Conservation (phyloP, 805 yeast genomes). For the Wickerhamiella azymoides region DNA sequence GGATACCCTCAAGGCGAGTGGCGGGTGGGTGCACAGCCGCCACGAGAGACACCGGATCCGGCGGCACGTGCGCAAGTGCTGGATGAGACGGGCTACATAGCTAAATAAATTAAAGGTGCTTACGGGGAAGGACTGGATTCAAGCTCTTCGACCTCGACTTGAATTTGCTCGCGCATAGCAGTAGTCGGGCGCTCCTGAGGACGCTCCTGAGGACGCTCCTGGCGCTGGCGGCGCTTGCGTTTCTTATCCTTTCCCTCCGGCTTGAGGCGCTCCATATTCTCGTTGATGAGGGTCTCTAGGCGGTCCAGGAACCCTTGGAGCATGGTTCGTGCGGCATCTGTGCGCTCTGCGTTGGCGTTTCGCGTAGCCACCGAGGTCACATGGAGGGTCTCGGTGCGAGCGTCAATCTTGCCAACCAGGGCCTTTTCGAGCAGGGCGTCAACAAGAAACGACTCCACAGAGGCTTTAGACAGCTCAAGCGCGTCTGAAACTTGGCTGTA, state of each 20-base stretch:
- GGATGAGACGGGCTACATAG: no score
- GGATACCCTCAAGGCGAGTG: conserved; percentile 20
- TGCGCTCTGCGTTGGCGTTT: background rate
- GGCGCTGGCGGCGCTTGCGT: no score
- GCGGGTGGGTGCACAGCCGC: conserved; percentile 29
- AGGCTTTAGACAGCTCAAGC: background rate
- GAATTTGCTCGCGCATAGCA: no score
- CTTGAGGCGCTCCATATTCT: conserved; percentile 3
- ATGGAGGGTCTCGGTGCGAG: conserved; percentile 2
- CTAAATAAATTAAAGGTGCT: no score
- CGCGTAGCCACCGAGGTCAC: conserved; percentile 4
- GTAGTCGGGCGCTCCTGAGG: no score
- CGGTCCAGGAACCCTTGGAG: conserved; percentile 2
- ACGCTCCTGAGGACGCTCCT: no score
- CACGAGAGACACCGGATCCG: background rate
- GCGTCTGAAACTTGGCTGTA: background rate
- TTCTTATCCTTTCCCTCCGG: background rate
- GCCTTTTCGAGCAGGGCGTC: conserved; percentile 8
- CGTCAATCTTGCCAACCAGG: conserved; percentile 7
- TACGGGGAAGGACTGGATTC: background rate
- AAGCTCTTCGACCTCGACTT: no score
- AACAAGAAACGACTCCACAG: conserved; percentile 6
- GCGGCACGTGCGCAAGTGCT: conserved; percentile 5
- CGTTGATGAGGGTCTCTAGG: conserved; percentile 1
- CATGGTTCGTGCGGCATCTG: background rate